Evolutionary conservation across 345 rosid genomes (phyloP).

Genomic region (Euphorbia pulcherrima): DNA sequence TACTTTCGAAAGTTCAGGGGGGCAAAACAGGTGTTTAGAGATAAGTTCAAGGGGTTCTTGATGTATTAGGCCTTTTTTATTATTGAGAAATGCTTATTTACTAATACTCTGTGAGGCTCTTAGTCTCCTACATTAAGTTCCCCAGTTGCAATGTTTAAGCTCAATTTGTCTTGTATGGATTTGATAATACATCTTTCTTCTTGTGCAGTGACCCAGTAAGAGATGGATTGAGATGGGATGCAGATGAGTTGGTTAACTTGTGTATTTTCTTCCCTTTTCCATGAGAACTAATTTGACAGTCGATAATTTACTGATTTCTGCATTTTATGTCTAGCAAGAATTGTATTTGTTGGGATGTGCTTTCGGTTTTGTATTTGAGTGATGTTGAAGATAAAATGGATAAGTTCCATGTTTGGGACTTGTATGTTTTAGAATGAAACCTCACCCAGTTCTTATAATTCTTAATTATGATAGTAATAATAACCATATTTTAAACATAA

Average conservation of each 20-base stretch:
- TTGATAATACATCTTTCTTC: background rate
- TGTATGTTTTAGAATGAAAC: too few species aligned
- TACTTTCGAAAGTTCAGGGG: too few species aligned
- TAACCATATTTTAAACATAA: too few species aligned
- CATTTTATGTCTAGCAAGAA: background rate
- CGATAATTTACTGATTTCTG: background rate
- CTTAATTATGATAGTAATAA: too few species aligned
- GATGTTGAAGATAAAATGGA: background rate
- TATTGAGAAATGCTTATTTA: too few species aligned
- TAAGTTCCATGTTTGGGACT: too few species aligned
- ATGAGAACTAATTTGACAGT: background rate
- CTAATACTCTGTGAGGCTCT: too few species aligned
- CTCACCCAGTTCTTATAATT: too few species aligned
- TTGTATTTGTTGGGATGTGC: constrained; percentile 6
- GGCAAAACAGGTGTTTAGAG: too few species aligned
- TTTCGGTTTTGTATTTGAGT: background rate
- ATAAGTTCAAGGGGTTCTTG: too few species aligned
- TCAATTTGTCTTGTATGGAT: background rate
- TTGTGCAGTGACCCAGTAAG: constrained; percentile 1
- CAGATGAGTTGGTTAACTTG: background rate
- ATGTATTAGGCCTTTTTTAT: too few species aligned
- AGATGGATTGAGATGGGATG: constrained; percentile 7
- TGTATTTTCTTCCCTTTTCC: background rate
- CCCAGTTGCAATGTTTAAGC: background rate
- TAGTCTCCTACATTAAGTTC: background rate